Conservation (phyloP, 1,284 basidiomycete species). For the Psilocybe mexicana region DNA sequence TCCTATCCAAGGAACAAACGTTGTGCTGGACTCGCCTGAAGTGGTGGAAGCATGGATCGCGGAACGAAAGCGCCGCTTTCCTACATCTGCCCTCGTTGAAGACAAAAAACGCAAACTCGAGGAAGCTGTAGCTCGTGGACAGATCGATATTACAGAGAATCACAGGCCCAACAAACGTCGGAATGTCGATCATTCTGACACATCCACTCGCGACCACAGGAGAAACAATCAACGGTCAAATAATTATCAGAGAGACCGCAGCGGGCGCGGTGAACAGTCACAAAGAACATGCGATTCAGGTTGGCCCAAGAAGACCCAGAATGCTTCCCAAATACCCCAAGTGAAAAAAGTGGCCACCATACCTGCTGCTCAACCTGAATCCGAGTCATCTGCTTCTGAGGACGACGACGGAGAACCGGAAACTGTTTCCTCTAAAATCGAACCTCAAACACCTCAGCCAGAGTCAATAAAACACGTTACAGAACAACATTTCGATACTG, state of each 20-base stretch:
- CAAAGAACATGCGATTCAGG: slow-evolving; percentile 9
- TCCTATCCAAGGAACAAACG: slow-evolving; percentile 79
- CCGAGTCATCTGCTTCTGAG: slow-evolving; percentile 7
- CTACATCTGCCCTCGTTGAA: slow-evolving; percentile 64
- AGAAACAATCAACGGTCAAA: background rate
- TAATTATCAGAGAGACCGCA: background rate
- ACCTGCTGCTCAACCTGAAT: slow-evolving; percentile 4
- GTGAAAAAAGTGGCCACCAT: background rate
- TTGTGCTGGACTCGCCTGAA: slow-evolving; percentile 80
- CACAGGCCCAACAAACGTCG: slow-evolving; percentile 29
- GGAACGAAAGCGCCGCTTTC: slow-evolving; percentile 85
- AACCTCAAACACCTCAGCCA: background rate
- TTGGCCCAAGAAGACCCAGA: slow-evolving; percentile 8
- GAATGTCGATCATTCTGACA: slow-evolving; percentile 13
- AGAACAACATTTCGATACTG: background rate
- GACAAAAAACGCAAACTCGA: slow-evolving; percentile 77
- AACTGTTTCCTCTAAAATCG: slow-evolving; percentile 57
- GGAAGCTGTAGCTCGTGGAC: slow-evolving; percentile 79
- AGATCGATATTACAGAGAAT: slow-evolving; percentile 56
- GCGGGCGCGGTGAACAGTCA: background rate
- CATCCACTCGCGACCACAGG: background rate
- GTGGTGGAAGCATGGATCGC: slow-evolving; percentile 83
- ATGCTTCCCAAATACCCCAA: slow-evolving; percentile 11
- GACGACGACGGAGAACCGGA: slow-evolving; percentile 50
- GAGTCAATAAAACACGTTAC: background rate